Evolutionary conservation across 179 eudicot species (phyloP).

Genomic region (Camellia oleifera): DNA sequence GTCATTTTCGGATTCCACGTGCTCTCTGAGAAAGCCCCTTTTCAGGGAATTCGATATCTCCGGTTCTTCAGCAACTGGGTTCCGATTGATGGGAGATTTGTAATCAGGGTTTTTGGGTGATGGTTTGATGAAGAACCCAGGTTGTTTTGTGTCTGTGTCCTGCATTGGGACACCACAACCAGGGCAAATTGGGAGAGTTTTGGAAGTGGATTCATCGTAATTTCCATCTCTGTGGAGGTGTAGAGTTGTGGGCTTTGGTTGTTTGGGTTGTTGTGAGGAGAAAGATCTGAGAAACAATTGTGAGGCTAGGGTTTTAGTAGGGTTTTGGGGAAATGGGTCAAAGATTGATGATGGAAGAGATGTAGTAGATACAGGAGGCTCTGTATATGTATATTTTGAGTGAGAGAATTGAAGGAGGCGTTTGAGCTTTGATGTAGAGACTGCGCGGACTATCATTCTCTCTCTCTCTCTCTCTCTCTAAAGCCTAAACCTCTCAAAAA

Average conservation of each 20-base stretch:
- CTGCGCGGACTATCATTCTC: slow-evolving; percentile 41
- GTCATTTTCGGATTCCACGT: slow-evolving; percentile 22
- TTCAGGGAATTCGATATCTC: slow-evolving; percentile 58
- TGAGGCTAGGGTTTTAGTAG: slow-evolving; percentile 30
- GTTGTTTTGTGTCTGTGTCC: slow-evolving; percentile 50
- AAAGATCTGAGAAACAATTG: slow-evolving; percentile 22
- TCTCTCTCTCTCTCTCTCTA: not conserved
- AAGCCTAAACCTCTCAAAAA: not conserved
- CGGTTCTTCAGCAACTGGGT: slow-evolving; percentile 49
- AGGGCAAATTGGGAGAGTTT: slow-evolving; percentile 49
- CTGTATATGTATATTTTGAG: slow-evolving; percentile 17
- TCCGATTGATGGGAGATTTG: slow-evolving; percentile 34
- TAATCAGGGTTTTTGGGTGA: slow-evolving; percentile 48
- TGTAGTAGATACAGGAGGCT: slow-evolving; percentile 19
- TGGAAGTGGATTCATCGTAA: slow-evolving; percentile 52
- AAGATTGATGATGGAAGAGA: slow-evolving; percentile 3
- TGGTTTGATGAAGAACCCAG: slow-evolving; percentile 71
- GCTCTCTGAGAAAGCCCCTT: slow-evolving; percentile 50
- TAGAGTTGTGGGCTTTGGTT: slow-evolving; percentile 18
- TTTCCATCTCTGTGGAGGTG: slow-evolving; percentile 76
- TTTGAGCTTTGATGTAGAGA: slow-evolving; percentile 40
- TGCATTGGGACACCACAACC: slow-evolving; percentile 97
- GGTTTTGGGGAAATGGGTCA: slow-evolving; percentile 24
- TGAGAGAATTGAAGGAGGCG: slow-evolving; percentile 32
- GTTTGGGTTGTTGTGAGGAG: slow-evolving; percentile 21